Evolutionary conservation across 164 flowering plant genomes (phyloP), one percentile per base, ranked within the genome.

Genomic region (Magnolia changhungtana): DNA sequence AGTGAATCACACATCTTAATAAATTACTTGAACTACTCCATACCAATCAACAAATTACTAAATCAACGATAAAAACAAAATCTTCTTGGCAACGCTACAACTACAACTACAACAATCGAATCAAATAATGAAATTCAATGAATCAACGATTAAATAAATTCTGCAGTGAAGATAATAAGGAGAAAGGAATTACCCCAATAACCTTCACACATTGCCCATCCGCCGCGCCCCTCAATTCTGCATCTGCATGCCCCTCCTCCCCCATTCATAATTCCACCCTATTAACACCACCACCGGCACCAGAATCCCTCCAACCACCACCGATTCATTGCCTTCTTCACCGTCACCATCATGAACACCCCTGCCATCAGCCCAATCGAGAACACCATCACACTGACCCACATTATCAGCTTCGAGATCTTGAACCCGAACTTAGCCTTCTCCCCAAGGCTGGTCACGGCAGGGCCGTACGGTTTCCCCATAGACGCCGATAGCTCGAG

Each of bases 131-230:
- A 37, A 37, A 37, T 37, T 37, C 45, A 37, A 55, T 10, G 18
- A 55, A 55, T 10, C 61, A 55, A 55, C 11, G 13, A 10, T 55
- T 16, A 16, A 10, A 55, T 55, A 10, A 10, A 55, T 16, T 16
- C 18, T 8, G 7, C 61, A 55, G 61, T 10, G 18, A 55, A 55
- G 18, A 55, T 1, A 55, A 55, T 10, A 55, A 55, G 18, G 61
- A 55, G 18, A 55, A 55, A 16, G 11, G 3, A 76, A 55, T 89
- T 92, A 96, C 99, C 96, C 99, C 99, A 1, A 98, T 91, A 74
- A 96, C 92, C 84, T 96, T 96, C 67, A 94, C 97, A 74, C 80
- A 89, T 81, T 94, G 92, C 24, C 99, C 99, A 83, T 94, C 92
- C 81, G 78, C 79, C 20, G 99, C 98, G 68, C 91, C 91, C 80